These are phyloP conservation scores for Clonostachys solani DNA, from an alignment of 2,329 filamentous ascomycete species.

Conservation along the genomic window DNA sequence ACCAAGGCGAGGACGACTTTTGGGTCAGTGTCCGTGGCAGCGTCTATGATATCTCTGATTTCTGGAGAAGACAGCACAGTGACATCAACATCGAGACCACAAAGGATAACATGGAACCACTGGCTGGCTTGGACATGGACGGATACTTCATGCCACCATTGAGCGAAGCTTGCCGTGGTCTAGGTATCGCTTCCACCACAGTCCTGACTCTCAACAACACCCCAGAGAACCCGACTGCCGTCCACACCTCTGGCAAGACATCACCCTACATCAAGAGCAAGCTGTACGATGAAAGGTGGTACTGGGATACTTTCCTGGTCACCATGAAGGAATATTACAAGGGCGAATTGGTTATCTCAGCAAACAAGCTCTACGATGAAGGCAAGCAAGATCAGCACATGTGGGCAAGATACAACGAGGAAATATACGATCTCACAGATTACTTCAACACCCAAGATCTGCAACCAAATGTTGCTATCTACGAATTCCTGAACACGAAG, in stretches of 20 bases:
- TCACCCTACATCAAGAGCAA: conserved; percentile 51
- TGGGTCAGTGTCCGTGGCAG: conserved; percentile 84
- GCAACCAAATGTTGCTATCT: conserved; percentile 49
- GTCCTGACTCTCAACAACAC: conserved; percentile 63
- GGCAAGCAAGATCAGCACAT: conserved; percentile 64
- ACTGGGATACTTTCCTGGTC: conserved; percentile 67
- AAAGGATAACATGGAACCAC: conserved; percentile 64
- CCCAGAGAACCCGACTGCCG: conserved; percentile 39
- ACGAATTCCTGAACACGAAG: conserved; percentile 67
- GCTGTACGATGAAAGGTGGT: conserved; percentile 70
- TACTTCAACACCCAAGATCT: conserved; percentile 76
- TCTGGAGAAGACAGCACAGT: conserved; percentile 82
- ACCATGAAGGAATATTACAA: conserved; percentile 83
- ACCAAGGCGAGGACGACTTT: conserved; percentile 71
- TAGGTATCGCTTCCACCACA: conserved; percentile 58
- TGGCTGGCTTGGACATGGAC: conserved; percentile 76
- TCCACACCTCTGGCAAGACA: conserved; percentile 67
- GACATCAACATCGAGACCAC: conserved; percentile 61
- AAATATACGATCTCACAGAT: conserved; percentile 85
- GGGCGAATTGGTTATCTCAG: conserved; percentile 74
- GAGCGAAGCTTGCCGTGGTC: conserved; percentile 65
- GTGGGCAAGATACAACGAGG: conserved; percentile 76
- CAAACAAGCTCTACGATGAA: conserved; percentile 52
- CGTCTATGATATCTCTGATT: conserved; percentile 90
- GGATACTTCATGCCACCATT: conserved; percentile 84